phyloP scores from a whole-genome alignment of 768 basidiomycete genomes.

The Crucibulum laeve region DNA sequence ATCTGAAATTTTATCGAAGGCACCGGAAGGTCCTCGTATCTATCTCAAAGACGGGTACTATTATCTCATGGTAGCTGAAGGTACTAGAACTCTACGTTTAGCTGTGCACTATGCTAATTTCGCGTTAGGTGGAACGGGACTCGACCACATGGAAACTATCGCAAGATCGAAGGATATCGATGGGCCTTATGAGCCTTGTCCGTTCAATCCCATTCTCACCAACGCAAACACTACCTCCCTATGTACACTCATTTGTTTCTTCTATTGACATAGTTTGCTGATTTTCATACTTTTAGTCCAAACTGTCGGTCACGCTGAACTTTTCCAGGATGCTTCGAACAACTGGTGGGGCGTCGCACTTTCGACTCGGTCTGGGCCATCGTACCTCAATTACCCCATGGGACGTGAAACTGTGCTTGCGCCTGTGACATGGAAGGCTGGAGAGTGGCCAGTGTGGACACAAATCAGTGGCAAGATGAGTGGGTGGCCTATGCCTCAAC shows the following conservation, averaged over 20 bases:
- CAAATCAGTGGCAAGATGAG: slow-evolving; percentile 15
- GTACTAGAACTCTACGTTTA: too few species aligned
- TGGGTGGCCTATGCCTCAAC: slow-evolving; percentile 14
- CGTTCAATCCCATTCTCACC: slow-evolving; percentile 21
- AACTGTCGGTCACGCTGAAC: slow-evolving; percentile 33
- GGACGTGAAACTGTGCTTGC: slow-evolving; percentile 32
- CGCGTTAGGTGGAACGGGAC: slow-evolving; percentile 19
- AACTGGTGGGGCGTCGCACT: slow-evolving; percentile 23
- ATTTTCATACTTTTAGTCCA: slow-evolving; percentile 24
- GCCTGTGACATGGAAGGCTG: slow-evolving; percentile 24
- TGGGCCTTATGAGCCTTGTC: slow-evolving; percentile 16
- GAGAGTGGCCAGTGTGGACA: slow-evolving; percentile 20
- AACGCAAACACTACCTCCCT: slow-evolving; percentile 18
- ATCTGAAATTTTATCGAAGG: slow-evolving; percentile 7
- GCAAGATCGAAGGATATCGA: slow-evolving; percentile 22
- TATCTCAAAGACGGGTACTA: slow-evolving; percentile 22
- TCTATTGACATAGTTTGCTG: too few species aligned
- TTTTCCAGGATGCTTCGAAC: slow-evolving; percentile 25
- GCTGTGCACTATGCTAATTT: background rate
- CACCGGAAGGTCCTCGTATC: slow-evolving; percentile 21
- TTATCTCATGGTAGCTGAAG: slow-evolving; percentile 33
- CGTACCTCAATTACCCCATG: slow-evolving; percentile 22
- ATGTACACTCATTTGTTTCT: slow-evolving; percentile 6
- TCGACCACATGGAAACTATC: slow-evolving; percentile 16
- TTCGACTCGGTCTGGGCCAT: slow-evolving; percentile 19